Evolutionary conservation across 2,329 filamentous ascomycete species (phyloP).

Genomic region (Ophiognomonia clavigignenti-juglandacearum): DNA sequence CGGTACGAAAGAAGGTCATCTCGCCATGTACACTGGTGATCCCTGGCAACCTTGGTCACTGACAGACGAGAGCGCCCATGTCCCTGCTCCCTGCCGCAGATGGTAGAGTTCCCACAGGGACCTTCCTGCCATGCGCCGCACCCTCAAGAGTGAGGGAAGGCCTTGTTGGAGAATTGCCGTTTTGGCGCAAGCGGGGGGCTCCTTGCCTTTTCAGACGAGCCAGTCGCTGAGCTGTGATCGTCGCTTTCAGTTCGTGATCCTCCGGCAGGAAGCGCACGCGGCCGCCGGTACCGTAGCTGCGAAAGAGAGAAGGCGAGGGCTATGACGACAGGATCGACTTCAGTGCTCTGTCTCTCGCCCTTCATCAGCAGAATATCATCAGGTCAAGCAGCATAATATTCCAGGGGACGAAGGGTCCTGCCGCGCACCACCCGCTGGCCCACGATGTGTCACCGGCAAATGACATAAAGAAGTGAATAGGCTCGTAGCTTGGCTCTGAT

Average conservation of each 20-base stretch:
- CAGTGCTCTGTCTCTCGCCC: too few species aligned
- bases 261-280: background rate
- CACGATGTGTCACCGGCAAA: too few species aligned
- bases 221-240: slow-evolving; percentile 11
- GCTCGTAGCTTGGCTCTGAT: too few species aligned
- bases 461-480: too few species aligned
- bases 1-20: slow-evolving; percentile 4
- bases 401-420: too few species aligned
- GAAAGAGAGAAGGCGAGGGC: too few species aligned
- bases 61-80: slow-evolving; percentile 2
- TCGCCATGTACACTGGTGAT: slow-evolving; percentile 4
- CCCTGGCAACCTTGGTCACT: slow-evolving; percentile 1
- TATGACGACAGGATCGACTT: background rate
- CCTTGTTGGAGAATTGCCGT: slow-evolving; percentile 14
- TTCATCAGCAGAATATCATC: background rate
- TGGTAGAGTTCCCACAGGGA: background rate
- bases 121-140: too few species aligned
- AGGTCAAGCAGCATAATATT: background rate
- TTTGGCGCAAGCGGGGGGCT: background rate
- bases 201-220: too few species aligned
- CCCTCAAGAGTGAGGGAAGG: too few species aligned
- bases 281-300: background rate
- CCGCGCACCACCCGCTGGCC: too few species aligned
- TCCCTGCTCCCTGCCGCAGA: too few species aligned
- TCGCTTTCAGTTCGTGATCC: background rate